Evolutionary conservation across 108 stramenopile genomes (phyloP), one percentile per base, ranked within the genome.

Genomic region (Cyclotella kingstonii): DNA sequence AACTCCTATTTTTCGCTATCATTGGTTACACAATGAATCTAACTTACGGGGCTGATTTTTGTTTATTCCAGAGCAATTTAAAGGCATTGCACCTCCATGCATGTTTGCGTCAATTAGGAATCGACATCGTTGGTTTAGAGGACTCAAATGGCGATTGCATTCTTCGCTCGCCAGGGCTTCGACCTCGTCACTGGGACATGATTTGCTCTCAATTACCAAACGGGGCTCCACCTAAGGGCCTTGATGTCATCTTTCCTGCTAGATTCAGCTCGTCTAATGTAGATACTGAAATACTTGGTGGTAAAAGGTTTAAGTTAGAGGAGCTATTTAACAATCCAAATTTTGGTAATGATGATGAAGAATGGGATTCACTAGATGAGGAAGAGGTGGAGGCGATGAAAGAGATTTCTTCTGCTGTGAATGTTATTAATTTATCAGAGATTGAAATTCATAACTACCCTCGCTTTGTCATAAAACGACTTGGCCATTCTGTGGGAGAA

Each of bases 321-420:
- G 63, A 50, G 17, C 42, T 86, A 31, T 29, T 77, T 28, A 66
- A 45, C 9, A 81, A 74, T 54, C 42, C 68, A 4, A 71, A 77
- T 14, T 85, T 84, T 22, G 82, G 81, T 42, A 65, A 77, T 7
- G 82, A 86, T 30, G 81, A 77, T 8, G 92, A 93, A 66, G 84
- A 84, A 53, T 90, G 86, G 87, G 92, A 90, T 69, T 80, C 84
- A 19, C 45, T 87, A 40, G 93, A 90, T 54, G 67, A 91, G 70
- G 89, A 94, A 75, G 92, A 88, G 48, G 78, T 83, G 9, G 92
- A 93, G 66, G 85, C 87, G 9, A 83, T 89, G 82, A 83, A 87
- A 54, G 87, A 89, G 63, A 86, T 86, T 48, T 81, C 85, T 8
- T 90, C 89, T 12, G 87, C 87, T 22, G 74, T 78, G 17, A 71